phyloP scores from a whole-genome alignment of 2,329 filamentous ascomycete genomes.

The Aureobasidium lini region DNA sequence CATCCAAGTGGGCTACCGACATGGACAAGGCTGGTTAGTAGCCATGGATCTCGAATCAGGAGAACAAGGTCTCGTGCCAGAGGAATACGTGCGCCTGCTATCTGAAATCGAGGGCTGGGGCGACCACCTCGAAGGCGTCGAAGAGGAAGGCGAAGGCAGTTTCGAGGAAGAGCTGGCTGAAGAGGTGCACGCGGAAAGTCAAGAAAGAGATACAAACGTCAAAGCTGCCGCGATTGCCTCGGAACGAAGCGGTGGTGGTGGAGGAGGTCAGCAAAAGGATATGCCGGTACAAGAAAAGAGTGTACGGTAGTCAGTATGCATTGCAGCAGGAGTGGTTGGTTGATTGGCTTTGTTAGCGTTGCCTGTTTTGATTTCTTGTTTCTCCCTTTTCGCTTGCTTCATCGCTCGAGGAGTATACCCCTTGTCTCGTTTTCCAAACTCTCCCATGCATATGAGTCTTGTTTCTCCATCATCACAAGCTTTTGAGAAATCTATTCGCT shows the following conservation, averaged over 20 bases:
- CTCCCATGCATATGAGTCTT: not conserved
- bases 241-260: not conserved
- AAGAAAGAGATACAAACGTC: not conserved
- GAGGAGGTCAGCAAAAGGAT: not conserved
- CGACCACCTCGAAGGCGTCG: conserved; percentile 24
- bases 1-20: conserved; percentile 91
- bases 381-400: not conserved
- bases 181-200: not conserved
- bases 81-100: conserved; percentile 89
- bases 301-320: not conserved
- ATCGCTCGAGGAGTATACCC: conserved; percentile 1
- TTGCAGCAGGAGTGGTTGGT: not conserved
- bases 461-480: too few relatives aligned
- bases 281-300: not conserved
- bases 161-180: not conserved
- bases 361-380: not conserved
- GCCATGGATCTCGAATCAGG: conserved; percentile 90
- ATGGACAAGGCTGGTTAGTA: conserved; percentile 95
- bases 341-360: not conserved
- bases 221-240: not conserved
- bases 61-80: conserved; percentile 89
- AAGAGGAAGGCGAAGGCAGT: not conserved
- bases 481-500: too few relatives aligned
- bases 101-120: conserved; percentile 83
- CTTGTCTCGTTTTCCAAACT: not conserved